These are phyloP conservation scores for Setaria viridis DNA, from an alignment of 202 grass and related monocot species.

Conservation along the genomic window DNA sequence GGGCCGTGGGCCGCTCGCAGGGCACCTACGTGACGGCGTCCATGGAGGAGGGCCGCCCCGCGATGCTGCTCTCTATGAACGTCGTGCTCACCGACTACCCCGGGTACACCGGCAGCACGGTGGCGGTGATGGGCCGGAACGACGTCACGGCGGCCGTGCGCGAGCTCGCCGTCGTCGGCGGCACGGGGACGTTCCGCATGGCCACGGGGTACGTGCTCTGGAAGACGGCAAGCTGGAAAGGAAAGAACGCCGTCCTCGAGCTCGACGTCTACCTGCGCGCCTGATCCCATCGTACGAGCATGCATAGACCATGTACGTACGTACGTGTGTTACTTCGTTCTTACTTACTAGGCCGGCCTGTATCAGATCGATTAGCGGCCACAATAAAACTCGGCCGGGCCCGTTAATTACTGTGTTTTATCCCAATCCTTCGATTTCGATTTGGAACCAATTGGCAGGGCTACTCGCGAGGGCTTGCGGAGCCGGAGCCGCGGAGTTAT, in stretches of 20 bases:
- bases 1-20: conserved; percentile 35
- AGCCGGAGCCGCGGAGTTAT: too few species aligned
- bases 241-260: conserved; percentile 15
- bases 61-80: conserved; percentile 47
- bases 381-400: too few species aligned
- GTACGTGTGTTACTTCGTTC: too few species aligned
- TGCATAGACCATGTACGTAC: too few species aligned
- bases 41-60: background rate
- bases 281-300: too few species aligned
- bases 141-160: conserved; percentile 5
- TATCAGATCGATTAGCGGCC: too few species aligned
- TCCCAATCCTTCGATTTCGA: too few species aligned
- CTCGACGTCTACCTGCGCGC: conserved; percentile 20
- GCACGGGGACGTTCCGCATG: conserved; percentile 51
- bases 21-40: conserved; percentile 37
- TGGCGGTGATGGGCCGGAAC: conserved; percentile 35
- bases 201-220: conserved; percentile 51
- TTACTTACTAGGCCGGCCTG: too few species aligned
- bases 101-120: conserved; percentile 34
- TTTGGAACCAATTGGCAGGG: too few species aligned
- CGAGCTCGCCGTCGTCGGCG: conserved; percentile 57
- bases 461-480: too few species aligned
- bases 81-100: conserved; percentile 30
- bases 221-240: conserved; percentile 5
- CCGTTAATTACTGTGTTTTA: too few species aligned